Percentiles rank a stretch among this genome's conserved stretches.
phyloP scores from a whole-genome alignment of 192 early-diverging fungal genomes.

The Gryganskiella cystojenkinii region DNA sequence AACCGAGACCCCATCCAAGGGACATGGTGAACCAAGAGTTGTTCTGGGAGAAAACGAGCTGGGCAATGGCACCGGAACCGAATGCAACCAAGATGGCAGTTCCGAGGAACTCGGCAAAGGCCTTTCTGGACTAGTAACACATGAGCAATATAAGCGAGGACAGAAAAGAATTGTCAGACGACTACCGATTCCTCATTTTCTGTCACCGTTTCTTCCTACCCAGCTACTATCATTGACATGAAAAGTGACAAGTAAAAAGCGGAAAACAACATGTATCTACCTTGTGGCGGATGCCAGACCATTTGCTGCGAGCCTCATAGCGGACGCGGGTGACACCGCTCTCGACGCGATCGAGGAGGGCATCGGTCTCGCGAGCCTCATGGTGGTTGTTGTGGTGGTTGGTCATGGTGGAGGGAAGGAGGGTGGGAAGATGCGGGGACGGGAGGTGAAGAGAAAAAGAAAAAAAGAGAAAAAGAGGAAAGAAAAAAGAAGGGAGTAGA shows the following conservation, averaged over 20 bases:
- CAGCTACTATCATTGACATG: neutral
- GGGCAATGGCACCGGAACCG: conserved; percentile 74
- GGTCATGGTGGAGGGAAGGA: neutral
- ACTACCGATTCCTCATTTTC: too few relatives aligned
- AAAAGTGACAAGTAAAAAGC: neutral
- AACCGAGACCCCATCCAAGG: conserved; percentile 72
- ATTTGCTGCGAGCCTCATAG: conserved; percentile 42
- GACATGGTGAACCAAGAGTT: conserved; percentile 61
- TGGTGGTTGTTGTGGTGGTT: conserved; percentile 15
- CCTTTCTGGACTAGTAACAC: conserved; percentile 42
- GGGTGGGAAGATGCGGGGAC: conserved; percentile 5
- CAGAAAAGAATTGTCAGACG: neutral
- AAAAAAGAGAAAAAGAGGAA: conserved; percentile 8
- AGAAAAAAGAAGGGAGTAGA: conserved; percentile 9
- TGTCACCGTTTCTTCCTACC: too few relatives aligned
- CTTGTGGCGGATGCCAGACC: conserved; percentile 50
- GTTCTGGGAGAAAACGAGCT: conserved; percentile 39
- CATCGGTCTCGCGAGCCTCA: conserved; percentile 40
- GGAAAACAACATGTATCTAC: conserved; percentile 3
- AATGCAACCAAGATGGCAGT: conserved; percentile 75
- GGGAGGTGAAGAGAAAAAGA: neutral
- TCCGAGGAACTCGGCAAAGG: conserved; percentile 80
- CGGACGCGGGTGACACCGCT: conserved; percentile 11
- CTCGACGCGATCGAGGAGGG: conserved; percentile 46
- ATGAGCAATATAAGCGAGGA: neutral